A percentile compares a stretch with the other conserved stretches of the same genome.
phyloP scores from a whole-genome alignment of 306 rosid species.

The Rosa persica region DNA sequence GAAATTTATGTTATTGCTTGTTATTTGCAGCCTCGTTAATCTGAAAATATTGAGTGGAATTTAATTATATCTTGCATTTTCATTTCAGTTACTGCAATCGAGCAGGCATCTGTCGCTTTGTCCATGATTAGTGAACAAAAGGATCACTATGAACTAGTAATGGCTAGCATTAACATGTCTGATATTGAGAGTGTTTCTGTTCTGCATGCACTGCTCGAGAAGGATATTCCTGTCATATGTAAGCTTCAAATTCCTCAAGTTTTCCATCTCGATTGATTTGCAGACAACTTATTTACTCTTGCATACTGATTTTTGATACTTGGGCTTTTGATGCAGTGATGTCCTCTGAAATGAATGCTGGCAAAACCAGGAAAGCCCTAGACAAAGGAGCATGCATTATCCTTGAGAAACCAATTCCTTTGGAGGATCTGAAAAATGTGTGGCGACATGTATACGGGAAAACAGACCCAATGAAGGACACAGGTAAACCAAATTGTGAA shows the following conservation, averaged over 20 bases:
- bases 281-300: conserved; percentile 2
- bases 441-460: conserved; percentile 42
- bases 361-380: conserved; percentile 26
- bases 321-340: conserved; percentile 30
- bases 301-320: not conserved
- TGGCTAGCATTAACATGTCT: conserved; percentile 42
- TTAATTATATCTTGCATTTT: not conserved
- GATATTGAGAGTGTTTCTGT: conserved; percentile 29
- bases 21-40: not conserved
- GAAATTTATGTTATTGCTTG: not conserved
- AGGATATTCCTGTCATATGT: conserved; percentile 45
- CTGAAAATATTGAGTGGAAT: not conserved
- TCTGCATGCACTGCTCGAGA: conserved; percentile 18
- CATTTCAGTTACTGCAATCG: conserved; percentile 38
- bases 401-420: conserved; percentile 45
- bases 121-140: conserved; percentile 37
- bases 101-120: conserved; percentile 39
- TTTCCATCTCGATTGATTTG: not conserved
- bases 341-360: conserved; percentile 14
- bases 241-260: conserved; percentile 15
- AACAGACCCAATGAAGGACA: not conserved
- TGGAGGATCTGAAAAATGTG: conserved; percentile 36
- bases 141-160: conserved; percentile 36
- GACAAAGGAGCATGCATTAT: conserved; percentile 35
- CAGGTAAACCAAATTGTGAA: not conserved